Evolutionary conservation across 768 basidiomycete species (phyloP).

Genomic region (Auriculariales sp.): DNA sequence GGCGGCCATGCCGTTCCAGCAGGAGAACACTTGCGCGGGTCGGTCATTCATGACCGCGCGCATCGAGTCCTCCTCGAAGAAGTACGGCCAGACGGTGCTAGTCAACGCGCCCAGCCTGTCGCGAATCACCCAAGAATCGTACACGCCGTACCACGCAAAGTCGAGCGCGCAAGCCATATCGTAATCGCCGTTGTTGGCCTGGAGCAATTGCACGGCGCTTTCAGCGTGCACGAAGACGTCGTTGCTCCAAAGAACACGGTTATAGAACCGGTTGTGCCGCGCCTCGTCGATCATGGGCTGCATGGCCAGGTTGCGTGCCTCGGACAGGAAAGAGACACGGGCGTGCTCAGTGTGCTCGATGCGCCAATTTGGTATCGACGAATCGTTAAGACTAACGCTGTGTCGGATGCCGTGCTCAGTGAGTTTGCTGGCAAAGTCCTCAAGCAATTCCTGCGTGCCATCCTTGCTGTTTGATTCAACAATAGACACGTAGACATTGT

Average conservation of each 20-base stretch:
- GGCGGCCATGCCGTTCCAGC: conserved; percentile 32
- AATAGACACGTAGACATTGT: conserved; percentile 27
- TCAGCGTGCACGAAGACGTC: conserved; percentile 28
- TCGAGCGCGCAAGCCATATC: conserved; percentile 32
- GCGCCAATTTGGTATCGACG: conserved; percentile 11
- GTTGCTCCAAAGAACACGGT: conserved; percentile 27
- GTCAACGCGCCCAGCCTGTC: conserved; percentile 19
- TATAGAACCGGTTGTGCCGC: conserved; percentile 12
- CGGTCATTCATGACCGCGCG: conserved; percentile 21
- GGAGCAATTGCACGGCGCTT: conserved; percentile 23
- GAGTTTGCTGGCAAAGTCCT: conserved; percentile 14
- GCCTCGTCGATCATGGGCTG: conserved; percentile 21
- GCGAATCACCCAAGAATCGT: conserved; percentile 24
- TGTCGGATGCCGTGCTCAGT: conserved; percentile 13
- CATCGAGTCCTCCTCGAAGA: conserved; percentile 23
- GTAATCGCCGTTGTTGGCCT: conserved; percentile 23
- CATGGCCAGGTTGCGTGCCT: conserved; percentile 25
- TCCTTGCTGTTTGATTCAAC: conserved; percentile 25
- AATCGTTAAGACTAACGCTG: conserved; percentile 17
- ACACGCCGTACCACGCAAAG: conserved; percentile 13
- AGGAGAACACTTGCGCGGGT: conserved; percentile 28
- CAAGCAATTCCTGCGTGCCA: conserved; percentile 17
- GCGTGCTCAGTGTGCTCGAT: conserved; percentile 15
- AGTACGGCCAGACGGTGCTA: conserved; percentile 24
- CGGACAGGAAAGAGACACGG: conserved; percentile 23